Evolutionary conservation across 2,329 filamentous ascomycete species (phyloP), one percentile per base, ranked within the genome.

Genomic region (Cercospora sojina): DNA sequence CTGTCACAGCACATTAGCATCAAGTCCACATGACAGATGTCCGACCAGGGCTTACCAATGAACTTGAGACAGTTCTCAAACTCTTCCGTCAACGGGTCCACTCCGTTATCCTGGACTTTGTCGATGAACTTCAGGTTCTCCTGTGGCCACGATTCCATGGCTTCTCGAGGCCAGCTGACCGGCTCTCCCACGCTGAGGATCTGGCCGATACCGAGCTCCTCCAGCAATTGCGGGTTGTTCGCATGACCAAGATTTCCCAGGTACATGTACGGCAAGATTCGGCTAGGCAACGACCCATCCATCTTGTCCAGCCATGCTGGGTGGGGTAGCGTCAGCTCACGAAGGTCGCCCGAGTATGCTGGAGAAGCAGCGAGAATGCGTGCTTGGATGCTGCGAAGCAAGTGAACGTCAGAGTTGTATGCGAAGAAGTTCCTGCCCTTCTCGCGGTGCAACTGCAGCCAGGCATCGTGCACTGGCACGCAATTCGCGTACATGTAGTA

Each of bases 401-500:
- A 84, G 3, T 90, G 87, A 18, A 97, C 93, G 76, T 99, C 95
- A 0, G 91, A 92, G 1, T 91, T 90, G 73, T 98, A 98, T 0
- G 95, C 93, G 76, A 99, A 99, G 81, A 98, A 97, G 76, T 99
- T 98, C 67, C 95, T 90, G 64, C 87, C 84, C 77, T 91, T 92
- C 12, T 88, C 85, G 10, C 88, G 89, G 77, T 99, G 95, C 58
- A 99, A 83, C 66, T 88, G 85, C 9, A 98, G 83, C 93, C 93
- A 98, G 8, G 95, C 93, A 64, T 93, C 88, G 29, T 93, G 90
- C 0, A 94, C 86, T 0, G 93, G 86, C 10, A 88, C 83, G 6
- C 92, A 92, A 68, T 95, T 92, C 62, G 91, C 92, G 79, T 93
- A 99, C 85, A 96, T 96, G 77, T 90, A 92, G 79, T 99, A 99